These are phyloP conservation scores for Aspergillus hancockii DNA, from an alignment of 495 filamentous ascomycete species.

Conservation along the genomic window DNA sequence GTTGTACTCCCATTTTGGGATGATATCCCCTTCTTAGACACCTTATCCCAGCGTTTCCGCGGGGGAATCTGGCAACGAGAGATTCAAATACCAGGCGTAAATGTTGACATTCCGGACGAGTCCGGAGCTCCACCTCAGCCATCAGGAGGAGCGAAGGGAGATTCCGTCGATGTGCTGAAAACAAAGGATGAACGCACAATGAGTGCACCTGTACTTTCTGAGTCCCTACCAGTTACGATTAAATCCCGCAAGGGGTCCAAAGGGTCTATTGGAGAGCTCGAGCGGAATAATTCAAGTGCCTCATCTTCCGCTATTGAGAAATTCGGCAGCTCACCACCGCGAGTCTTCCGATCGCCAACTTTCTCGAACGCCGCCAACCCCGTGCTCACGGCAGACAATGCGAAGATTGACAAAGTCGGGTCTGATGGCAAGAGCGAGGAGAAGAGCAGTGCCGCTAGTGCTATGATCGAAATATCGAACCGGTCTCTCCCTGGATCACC, in stretches of 20 bases:
- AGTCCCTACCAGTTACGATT: slow-evolving; percentile 27
- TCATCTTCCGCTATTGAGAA: slow-evolving; percentile 46
- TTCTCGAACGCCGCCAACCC: slow-evolving; percentile 66
- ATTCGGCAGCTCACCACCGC: slow-evolving; percentile 45
- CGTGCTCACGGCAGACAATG: slow-evolving; percentile 61
- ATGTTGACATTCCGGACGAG: slow-evolving; percentile 58
- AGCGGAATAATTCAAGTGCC: slow-evolving; percentile 24
- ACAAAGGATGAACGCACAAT: slow-evolving; percentile 60
- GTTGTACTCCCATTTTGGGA: slow-evolving; percentile 96
- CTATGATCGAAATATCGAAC: slow-evolving; percentile 66
- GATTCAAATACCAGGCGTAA: slow-evolving; percentile 42
- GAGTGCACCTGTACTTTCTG: slow-evolving; percentile 51
- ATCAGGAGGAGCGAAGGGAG: slow-evolving; percentile 32
- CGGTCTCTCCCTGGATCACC: slow-evolving; percentile 62
- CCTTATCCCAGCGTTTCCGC: slow-evolving; percentile 70
- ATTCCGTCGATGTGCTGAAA: slow-evolving; percentile 35
- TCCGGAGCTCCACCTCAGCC: slow-evolving; percentile 52
- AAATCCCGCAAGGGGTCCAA: slow-evolving; percentile 37
- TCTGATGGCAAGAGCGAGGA: slow-evolving; percentile 40
- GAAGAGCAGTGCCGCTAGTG: slow-evolving; percentile 56
- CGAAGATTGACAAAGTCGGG: slow-evolving; percentile 58
- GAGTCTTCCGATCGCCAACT: slow-evolving; percentile 59
- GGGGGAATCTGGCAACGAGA: slow-evolving; percentile 87
- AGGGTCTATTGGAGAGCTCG: slow-evolving; percentile 30
- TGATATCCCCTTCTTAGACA: slow-evolving; percentile 86